Conservation (phyloP, 106 monocot species). For the Xerophyta viscosa region DNA sequence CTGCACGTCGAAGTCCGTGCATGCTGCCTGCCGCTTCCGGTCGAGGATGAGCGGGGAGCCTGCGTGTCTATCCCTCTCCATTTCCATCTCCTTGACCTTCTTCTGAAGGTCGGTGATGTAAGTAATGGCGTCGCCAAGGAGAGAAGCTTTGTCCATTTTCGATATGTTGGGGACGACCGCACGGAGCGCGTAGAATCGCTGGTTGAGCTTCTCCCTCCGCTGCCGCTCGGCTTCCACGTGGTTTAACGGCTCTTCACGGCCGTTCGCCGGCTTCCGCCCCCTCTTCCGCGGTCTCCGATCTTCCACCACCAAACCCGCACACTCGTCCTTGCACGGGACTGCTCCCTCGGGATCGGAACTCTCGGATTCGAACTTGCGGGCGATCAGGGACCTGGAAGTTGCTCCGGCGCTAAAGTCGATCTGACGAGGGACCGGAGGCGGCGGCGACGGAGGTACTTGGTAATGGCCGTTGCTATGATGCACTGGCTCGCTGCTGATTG, state of each 20-base stretch:
- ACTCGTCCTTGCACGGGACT: conserved; percentile 27
- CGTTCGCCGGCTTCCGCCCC: conserved; percentile 64
- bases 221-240: conserved; percentile 76
- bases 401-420: conserved; percentile 25
- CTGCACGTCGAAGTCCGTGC: conserved; percentile 48
- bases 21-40: conserved; percentile 10
- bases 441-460: conserved; percentile 5
- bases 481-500: neutral
- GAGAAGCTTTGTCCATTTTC: conserved; percentile 75
- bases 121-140: conserved; percentile 60
- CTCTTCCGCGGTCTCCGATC: conserved; percentile 51
- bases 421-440: conserved; percentile 7
- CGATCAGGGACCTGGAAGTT: neutral
- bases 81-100: conserved; percentile 62
- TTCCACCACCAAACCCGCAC: conserved; percentile 4
- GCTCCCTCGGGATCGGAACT: conserved; percentile 17
- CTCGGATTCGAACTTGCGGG: conserved; percentile 7
- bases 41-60: neutral
- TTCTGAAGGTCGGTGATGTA: conserved; percentile 70
- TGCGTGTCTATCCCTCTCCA: conserved; percentile 19
- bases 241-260: conserved; percentile 59
- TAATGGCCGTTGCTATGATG: conserved; percentile 5
- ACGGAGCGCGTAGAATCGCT: conserved; percentile 61
- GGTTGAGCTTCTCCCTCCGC: conserved; percentile 73
- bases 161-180: conserved; percentile 78